Conservation (phyloP, 2,329 filamentous ascomycete genomes). For the Xylariaceae sp. region DNA sequence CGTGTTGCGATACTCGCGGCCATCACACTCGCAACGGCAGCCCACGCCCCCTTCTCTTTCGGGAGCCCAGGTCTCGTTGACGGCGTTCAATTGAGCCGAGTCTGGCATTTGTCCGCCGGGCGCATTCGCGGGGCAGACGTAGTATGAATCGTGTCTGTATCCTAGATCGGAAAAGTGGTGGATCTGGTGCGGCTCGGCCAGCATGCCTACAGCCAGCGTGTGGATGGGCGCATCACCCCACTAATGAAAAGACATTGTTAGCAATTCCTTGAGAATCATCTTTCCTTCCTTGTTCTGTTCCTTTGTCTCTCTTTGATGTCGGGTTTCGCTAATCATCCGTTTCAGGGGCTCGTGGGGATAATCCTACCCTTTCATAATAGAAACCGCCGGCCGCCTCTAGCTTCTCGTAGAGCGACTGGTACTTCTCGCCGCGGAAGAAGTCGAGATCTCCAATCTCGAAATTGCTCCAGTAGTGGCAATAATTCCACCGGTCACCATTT, state of each 20-base stretch:
- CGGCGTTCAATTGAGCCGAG: conserved; percentile 29
- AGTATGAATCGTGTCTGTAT: conserved; percentile 37
- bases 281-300: background rate
- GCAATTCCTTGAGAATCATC: background rate
- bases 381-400: conserved; percentile 40
- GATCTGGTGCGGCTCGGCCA: conserved; percentile 37
- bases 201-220: conserved; percentile 40
- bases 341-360: background rate
- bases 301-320: background rate
- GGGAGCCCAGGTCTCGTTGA: conserved; percentile 27
- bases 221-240: conserved; percentile 44
- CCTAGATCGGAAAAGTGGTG: conserved; percentile 42
- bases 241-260: conserved; percentile 20
- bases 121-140: conserved; percentile 36
- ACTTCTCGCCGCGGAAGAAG: conserved; percentile 38
- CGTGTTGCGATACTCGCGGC: conserved; percentile 32
- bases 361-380: conserved; percentile 38
- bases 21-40: conserved; percentile 40
- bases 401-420: conserved; percentile 38
- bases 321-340: background rate
- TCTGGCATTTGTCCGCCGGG: conserved; percentile 34
- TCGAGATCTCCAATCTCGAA: conserved; percentile 44
- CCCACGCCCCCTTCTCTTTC: conserved; percentile 37
- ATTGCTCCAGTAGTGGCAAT: conserved; percentile 45
- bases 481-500: conserved; percentile 39